Percentiles rank a stretch among this genome's conserved stretches.
Conservation (phyloP, 805 yeast species). For the Barnettozyma salicaria region DNA sequence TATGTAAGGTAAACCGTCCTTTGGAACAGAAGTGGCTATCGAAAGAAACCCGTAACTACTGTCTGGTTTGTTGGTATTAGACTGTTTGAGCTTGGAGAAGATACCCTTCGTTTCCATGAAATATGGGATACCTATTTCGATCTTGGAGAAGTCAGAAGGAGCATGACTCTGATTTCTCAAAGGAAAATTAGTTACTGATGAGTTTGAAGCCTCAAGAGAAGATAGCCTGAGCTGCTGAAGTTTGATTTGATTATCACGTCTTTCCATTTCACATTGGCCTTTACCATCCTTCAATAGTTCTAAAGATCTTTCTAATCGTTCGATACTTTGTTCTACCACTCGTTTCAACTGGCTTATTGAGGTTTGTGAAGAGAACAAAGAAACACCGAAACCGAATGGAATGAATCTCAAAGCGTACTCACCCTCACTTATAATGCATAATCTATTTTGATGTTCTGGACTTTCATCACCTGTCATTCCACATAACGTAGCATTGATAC, state of each 20-base stretch:
- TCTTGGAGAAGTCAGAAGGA: constrained; percentile 17
- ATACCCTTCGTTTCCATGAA: constrained; percentile 1
- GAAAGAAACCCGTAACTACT: constrained; percentile 32
- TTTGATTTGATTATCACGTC: constrained; percentile 16
- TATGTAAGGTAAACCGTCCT: constrained; percentile 32
- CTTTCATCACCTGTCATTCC: constrained; percentile 34
- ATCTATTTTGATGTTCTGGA: constrained; percentile 8
- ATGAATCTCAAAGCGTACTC: constrained; percentile 35
- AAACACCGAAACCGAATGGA: constrained; percentile 33
- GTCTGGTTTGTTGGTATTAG: no score
- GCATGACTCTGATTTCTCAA: constrained; percentile 17
- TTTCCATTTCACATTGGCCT: constrained; percentile 13
- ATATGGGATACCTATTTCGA: constrained; percentile 13
- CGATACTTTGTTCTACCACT: constrained; percentile 13
- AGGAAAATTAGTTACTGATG: constrained; percentile 16
- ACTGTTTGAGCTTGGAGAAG: constrained; percentile 1
- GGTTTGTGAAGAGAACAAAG: constrained; percentile 16
- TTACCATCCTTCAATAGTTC: constrained; percentile 16
- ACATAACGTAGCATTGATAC: constrained; percentile 52
- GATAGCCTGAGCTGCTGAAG: constrained; percentile 16
- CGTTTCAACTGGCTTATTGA: constrained; percentile 11
- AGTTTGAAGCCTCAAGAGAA: constrained; percentile 3
- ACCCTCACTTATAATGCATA: constrained; percentile 30
- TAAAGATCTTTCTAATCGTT: constrained; percentile 16
- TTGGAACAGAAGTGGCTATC: constrained; percentile 28